Evolutionary conservation across 2,329 filamentous ascomycete genomes (phyloP).

Genomic region (Ophiocordyceps robertsii): DNA sequence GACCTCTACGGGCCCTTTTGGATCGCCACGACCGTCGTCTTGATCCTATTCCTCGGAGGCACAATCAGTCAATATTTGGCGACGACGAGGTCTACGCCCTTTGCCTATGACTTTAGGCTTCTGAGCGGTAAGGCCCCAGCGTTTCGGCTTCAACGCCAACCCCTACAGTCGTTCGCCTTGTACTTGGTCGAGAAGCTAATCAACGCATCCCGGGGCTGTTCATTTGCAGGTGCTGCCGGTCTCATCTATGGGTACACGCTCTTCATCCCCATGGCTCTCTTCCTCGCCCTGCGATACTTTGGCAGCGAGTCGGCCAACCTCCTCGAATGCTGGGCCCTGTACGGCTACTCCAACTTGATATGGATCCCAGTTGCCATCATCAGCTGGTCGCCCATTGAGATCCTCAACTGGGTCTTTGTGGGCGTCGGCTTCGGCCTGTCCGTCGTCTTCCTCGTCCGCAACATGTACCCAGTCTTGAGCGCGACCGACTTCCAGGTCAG

Average conservation of each 20-base stretch:
- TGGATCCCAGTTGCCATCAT: conserved; percentile 93
- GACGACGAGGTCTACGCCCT: conserved; percentile 52
- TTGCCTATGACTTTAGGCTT: conserved; percentile 83
- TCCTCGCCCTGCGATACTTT: conserved; percentile 86
- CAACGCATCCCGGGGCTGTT: no score
- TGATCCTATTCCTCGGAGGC: conserved; percentile 89
- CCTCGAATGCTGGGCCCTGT: conserved; percentile 88
- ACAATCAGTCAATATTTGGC: conserved; percentile 88
- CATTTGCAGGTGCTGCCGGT: conserved; percentile 57
- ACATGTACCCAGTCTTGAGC: conserved; percentile 81
- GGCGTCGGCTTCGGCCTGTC: conserved; percentile 72
- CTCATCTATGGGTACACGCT: conserved; percentile 92
- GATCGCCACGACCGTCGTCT: conserved; percentile 95
- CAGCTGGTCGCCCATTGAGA: conserved; percentile 73
- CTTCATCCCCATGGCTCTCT: conserved; percentile 72
- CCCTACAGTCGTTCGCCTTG: no score
- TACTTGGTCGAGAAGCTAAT: no score
- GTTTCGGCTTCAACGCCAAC: not conserved
- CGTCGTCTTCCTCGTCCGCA: conserved; percentile 72
- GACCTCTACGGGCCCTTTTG: conserved; percentile 96
- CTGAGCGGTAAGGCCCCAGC: conserved; percentile 54
- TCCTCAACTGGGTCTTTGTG: conserved; percentile 90
- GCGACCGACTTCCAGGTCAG: conserved; percentile 87
- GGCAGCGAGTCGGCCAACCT: conserved; percentile 87
- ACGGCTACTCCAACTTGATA: conserved; percentile 92